Conservation (phyloP, 2,329 filamentous ascomycete species). For the Diaporthe eres region DNA sequence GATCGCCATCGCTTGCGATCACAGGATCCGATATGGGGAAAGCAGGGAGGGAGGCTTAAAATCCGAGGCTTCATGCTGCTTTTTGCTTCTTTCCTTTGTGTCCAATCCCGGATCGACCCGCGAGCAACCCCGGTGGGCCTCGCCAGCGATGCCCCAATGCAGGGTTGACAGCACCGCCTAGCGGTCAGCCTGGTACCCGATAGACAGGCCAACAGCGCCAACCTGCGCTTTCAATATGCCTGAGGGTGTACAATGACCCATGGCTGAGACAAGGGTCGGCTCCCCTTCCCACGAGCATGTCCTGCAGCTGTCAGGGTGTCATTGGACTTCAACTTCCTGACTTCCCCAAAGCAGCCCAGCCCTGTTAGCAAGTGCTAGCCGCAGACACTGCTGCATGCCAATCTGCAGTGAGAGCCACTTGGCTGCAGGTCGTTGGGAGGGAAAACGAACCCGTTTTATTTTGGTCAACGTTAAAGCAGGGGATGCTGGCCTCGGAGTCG, state of each 20-base stretch:
- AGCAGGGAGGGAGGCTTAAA: not conserved
- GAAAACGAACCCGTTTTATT: constrained; percentile 3
- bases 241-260: constrained; percentile 34
- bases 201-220: constrained; percentile 5
- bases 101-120: constrained; percentile 16
- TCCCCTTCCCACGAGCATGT: constrained; percentile 30
- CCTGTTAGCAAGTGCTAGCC: constrained; percentile 18
- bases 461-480: not conserved
- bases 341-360: constrained; percentile 8
- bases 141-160: constrained; percentile 10
- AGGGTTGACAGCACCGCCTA: constrained; percentile 26
- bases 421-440: constrained; percentile 28
- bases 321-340: constrained; percentile 30
- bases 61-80: not conserved
- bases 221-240: constrained; percentile 1
- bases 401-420: constrained; percentile 36
- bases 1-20: constrained; percentile 31
- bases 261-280: constrained; percentile 32
- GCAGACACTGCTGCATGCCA: constrained; percentile 26
- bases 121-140: not conserved
- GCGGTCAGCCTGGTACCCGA: constrained; percentile 23
- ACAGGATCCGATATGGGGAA: constrained; percentile 23
- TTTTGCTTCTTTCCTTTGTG: not conserved
- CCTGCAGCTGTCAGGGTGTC: constrained; percentile 25
- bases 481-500: not conserved